Percentiles rank a stretch among this genome's conserved stretches.
phyloP scores from a whole-genome alignment of 495 filamentous ascomycete genomes.

The Podospora tetraspora region DNA sequence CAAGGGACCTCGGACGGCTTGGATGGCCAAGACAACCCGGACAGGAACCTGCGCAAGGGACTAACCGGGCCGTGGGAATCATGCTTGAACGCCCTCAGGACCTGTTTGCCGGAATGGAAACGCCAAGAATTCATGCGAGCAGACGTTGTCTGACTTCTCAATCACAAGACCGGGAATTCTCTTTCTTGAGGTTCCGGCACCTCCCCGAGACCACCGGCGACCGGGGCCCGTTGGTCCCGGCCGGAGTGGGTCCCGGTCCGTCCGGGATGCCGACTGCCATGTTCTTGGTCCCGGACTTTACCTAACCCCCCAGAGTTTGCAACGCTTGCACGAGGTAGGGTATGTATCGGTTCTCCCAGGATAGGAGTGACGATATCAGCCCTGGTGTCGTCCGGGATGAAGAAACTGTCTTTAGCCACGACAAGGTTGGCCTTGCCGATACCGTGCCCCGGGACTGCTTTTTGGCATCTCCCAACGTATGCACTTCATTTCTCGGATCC shows the following conservation, averaged over 20 bases:
- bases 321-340: background rate
- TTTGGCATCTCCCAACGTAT: background rate
- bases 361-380: background rate
- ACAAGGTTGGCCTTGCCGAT: background rate
- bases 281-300: background rate
- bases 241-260: background rate
- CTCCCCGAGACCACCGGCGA: background rate
- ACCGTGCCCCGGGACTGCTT: background rate
- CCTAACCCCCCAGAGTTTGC: background rate
- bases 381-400: background rate
- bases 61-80: background rate
- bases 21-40: background rate
- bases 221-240: background rate
- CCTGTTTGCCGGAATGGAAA: background rate
- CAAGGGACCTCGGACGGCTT: background rate
- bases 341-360: background rate
- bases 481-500: background rate
- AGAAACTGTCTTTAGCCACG: background rate
- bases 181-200: background rate
- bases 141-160: background rate
- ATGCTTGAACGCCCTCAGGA: background rate
- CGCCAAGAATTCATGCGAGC: background rate
- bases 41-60: background rate
- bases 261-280: background rate
- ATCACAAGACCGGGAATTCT: background rate